Conservation (phyloP, 371 early-diverging fungal species). For the Saksenaea vasiformis region DNA sequence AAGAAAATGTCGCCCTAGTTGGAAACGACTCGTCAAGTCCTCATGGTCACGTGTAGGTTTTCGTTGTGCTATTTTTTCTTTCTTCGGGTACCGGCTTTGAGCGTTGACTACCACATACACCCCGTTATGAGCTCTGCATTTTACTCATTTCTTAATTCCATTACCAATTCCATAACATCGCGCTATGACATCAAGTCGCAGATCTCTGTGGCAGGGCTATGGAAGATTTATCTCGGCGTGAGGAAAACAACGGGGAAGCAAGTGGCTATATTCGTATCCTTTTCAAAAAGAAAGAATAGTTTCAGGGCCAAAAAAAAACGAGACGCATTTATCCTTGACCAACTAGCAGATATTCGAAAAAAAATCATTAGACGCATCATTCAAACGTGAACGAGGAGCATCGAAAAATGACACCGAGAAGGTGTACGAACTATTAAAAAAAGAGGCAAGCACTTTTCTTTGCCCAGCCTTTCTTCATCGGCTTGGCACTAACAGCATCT, state of each 20-base stretch:
- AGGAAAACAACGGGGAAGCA: conserved; percentile 63
- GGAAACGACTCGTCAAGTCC: no score
- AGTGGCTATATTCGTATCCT: conserved; percentile 65
- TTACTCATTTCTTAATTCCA: conserved; percentile 51
- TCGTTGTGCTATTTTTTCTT: neutral
- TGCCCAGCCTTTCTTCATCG: neutral
- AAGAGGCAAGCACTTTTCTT: conserved; percentile 61
- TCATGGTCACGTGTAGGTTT: neutral
- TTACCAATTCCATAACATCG: conserved; percentile 50
- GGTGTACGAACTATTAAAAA: conserved; percentile 63
- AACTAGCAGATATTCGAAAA: conserved; percentile 73
- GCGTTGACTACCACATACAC: neutral
- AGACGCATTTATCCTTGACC: neutral
- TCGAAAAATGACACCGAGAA: conserved; percentile 56
- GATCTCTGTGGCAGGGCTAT: conserved; percentile 61
- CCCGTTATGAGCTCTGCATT: conserved; percentile 48
- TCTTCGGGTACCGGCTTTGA: neutral
- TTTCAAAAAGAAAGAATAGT: neutral
- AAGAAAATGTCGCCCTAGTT: no score
- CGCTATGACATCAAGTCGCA: conserved; percentile 54
- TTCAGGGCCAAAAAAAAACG: no score
- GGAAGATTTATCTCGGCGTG: conserved; percentile 68
- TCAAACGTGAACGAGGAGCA: conserved; percentile 52
- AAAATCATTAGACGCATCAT: conserved; percentile 58
- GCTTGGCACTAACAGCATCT: neutral